Evolutionary conservation across 2,329 filamentous ascomycete genomes (phyloP), one percentile per base, ranked within the genome.

Genomic region (Penicillium sp.): DNA sequence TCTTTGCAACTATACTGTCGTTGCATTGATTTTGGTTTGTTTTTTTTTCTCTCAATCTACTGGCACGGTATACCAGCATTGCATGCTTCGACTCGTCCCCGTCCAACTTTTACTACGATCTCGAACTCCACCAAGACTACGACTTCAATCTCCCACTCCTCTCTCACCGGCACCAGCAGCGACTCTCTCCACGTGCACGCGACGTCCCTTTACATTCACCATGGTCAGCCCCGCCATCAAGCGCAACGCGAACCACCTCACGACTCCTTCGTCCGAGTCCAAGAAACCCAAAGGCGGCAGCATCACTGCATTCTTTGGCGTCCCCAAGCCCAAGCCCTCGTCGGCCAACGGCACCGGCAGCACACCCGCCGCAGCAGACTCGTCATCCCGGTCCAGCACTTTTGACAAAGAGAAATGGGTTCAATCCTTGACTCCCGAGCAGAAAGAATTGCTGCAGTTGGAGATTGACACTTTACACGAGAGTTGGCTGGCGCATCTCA

Each of bases 341-440:
- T 11, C 29, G 55, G 59, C 54, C 9, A 43, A 28, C 33, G 6
- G 25, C n/a, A 18, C 24, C 2, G 33, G 24, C 4, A 37, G 9
- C 4, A 36, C 29, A 37, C 36, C 51, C 7, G 51, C 51, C 18
- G 38, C 53, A 27, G 27, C 52, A 37, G 50, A 3, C 18, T 18
- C 18, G 18, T 18, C 58, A 2, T 46, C 61, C 3, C 52, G 49
- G 13, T 11, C 48, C n/a, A 54, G 39, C 48, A 86, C 81, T 56
- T 97, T 96, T 66, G 80, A 96, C 75, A 96, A 95, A 75, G 81
- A 82, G 39, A 88, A 86, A 70, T 98, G 93, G 93, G 77, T 90
- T n/a, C 80, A 81, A 18, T 80, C 81, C 48, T 76, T 98, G 53
- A 90, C 81, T 0, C 70, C 80, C 0, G 93, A 98, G 72, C 88